These are phyloP conservation scores for Syncephalastrum contaminatum DNA, from an alignment of 371 early-diverging fungal species.

Conservation along the genomic window DNA sequence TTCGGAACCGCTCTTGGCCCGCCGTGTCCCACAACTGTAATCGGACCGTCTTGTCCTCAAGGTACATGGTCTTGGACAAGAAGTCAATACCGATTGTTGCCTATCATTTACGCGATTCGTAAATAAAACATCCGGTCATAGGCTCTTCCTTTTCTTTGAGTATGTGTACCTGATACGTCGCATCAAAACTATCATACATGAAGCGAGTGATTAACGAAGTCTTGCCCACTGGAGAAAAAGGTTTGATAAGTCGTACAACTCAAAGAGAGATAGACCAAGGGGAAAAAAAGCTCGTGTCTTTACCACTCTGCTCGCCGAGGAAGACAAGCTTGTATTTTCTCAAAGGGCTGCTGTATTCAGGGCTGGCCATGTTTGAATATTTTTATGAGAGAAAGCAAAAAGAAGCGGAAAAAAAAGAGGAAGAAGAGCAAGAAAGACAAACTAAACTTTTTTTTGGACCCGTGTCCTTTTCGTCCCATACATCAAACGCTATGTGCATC, in stretches of 20 bases:
- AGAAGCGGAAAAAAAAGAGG: conserved; percentile 9
- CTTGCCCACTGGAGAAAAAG: conserved; percentile 84
- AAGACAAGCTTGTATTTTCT: conserved; percentile 92
- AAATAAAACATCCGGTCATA: neutral
- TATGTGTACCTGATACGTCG: conserved; percentile 82
- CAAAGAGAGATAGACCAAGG: neutral
- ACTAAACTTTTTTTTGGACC: too few relatives aligned
- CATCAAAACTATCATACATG: conserved; percentile 99
- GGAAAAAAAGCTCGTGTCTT: neutral
- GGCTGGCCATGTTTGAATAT: conserved; percentile 16
- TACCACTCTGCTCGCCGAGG: conserved; percentile 96
- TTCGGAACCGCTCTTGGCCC: conserved; percentile 97
- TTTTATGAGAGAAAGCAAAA: neutral
- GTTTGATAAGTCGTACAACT: neutral
- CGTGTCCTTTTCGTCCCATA: too few relatives aligned
- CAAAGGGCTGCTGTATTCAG: conserved; percentile 61
- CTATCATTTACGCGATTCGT: conserved; percentile 32
- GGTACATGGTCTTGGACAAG: conserved; percentile 97
- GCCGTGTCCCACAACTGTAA: conserved; percentile 99
- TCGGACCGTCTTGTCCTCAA: conserved; percentile 95
- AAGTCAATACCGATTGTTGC: conserved; percentile 99
- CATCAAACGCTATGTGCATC: too few relatives aligned
- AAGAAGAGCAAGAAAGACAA: too few relatives aligned
- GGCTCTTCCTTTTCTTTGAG: neutral
- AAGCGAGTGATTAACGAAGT: conserved; percentile 98